These are phyloP conservation scores for Myriangium duriaei DNA, from an alignment of 2,329 filamentous ascomycete species.

Conservation along the genomic window DNA sequence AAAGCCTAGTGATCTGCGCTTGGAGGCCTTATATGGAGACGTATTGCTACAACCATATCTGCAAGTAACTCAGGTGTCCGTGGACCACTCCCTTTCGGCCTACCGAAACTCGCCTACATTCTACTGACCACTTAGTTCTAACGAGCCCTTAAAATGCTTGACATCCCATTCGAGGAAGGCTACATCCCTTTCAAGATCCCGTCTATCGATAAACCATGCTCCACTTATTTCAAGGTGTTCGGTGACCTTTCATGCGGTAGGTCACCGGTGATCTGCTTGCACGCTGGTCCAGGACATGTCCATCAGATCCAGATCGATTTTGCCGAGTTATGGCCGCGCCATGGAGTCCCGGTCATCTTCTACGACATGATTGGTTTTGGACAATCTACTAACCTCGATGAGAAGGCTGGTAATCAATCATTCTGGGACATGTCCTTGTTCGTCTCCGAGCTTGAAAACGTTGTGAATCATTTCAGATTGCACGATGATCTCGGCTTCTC, in stretches of 20 bases:
- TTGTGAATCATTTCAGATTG: conserved; percentile 28
- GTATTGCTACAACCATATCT: too few relatives aligned
- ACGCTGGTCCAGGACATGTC: conserved; percentile 30
- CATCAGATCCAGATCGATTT: conserved; percentile 18
- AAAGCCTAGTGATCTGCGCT: too few relatives aligned
- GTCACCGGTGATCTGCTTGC: conserved; percentile 11
- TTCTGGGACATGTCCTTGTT: conserved; percentile 37
- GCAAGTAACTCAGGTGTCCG: too few relatives aligned
- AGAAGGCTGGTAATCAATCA: conserved; percentile 26
- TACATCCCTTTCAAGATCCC: background rate
- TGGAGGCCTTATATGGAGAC: too few relatives aligned
- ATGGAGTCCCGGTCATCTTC: conserved; percentile 30
- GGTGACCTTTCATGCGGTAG: background rate
- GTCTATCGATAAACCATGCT: background rate
- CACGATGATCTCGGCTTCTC: conserved; percentile 20
- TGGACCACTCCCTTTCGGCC: too few relatives aligned
- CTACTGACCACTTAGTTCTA: too few relatives aligned
- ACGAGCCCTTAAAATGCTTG: too few relatives aligned
- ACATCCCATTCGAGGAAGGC: background rate
- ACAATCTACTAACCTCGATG: conserved; percentile 31
- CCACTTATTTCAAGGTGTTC: background rate
- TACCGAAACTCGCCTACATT: too few relatives aligned
- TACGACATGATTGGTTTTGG: conserved; percentile 41
- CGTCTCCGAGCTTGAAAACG: conserved; percentile 33
- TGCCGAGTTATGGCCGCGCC: conserved; percentile 19